phyloP scores from a whole-genome alignment of 1,284 basidiomycete genomes.

The Fomitopsis betulina region DNA sequence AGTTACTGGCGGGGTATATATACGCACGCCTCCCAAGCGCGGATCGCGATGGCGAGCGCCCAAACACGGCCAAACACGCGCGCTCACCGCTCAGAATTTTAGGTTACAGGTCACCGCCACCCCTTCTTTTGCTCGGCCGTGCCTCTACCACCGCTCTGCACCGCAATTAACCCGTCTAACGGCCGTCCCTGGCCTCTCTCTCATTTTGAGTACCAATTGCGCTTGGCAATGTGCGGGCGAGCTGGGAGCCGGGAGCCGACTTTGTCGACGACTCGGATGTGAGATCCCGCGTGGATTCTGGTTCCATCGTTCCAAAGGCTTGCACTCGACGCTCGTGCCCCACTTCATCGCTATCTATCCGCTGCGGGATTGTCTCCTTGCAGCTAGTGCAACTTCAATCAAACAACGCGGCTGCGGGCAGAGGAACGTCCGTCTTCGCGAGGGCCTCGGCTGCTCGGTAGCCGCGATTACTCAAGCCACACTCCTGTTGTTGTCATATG shows the following conservation, averaged over 20 bases:
- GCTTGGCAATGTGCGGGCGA: neutral
- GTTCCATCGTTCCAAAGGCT: neutral
- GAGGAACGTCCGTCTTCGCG: neutral
- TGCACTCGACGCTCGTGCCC: neutral
- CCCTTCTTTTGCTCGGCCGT: neutral
- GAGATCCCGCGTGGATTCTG: neutral
- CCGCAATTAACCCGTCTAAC: neutral
- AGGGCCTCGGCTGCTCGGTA: neutral
- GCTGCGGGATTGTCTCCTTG: neutral
- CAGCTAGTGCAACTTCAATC: neutral
- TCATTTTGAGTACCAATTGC: neutral
- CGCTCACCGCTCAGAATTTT: neutral
- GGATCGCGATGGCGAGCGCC: slow-evolving; percentile 1
- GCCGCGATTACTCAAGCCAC: neutral
- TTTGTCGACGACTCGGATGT: neutral
- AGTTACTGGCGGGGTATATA: neutral
- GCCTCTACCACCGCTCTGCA: neutral
- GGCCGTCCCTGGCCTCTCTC: neutral
- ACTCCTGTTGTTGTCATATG: too few species aligned
- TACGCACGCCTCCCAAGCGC: slow-evolving; percentile 3
- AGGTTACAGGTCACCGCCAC: neutral
- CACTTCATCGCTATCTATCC: neutral
- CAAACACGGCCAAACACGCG: slow-evolving; percentile 7
- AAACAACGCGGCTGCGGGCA: neutral
- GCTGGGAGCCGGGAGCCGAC: too few species aligned